These are phyloP conservation scores for Purshia tridentata DNA, from an alignment of 306 rosid species.

Conservation along the genomic window DNA sequence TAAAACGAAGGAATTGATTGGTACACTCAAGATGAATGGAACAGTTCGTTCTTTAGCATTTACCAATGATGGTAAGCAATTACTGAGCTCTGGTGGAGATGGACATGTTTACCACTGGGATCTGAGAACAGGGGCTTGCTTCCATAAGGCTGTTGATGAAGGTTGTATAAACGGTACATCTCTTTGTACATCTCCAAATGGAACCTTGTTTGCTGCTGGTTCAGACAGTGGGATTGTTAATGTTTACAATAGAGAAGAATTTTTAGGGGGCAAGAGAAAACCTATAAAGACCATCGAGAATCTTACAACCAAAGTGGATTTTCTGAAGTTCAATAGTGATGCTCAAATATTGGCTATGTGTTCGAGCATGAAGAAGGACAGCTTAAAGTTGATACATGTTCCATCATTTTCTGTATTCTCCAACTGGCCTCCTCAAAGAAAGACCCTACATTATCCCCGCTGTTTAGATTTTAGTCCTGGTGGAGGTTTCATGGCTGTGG, in stretches of 20 bases:
- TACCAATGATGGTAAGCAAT: constrained; percentile 64
- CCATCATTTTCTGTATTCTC: constrained; percentile 76
- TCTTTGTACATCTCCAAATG: constrained; percentile 52
- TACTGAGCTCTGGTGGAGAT: constrained; percentile 82
- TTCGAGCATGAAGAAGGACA: constrained; percentile 68
- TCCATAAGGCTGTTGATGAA: constrained; percentile 63
- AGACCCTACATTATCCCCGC: constrained; percentile 54
- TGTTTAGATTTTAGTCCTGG: constrained; percentile 86
- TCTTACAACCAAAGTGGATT: constrained; percentile 51
- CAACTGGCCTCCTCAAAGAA: constrained; percentile 59
- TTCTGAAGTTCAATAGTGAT: constrained; percentile 56
- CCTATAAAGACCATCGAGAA: constrained; percentile 54
- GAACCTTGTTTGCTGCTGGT: constrained; percentile 56
- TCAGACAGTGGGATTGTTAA: constrained; percentile 58
- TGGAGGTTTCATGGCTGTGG: constrained; percentile 87
- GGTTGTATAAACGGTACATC: constrained; percentile 56
- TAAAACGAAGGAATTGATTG: constrained; percentile 75
- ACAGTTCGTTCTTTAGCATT: constrained; percentile 76
- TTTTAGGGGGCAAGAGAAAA: constrained; percentile 60
- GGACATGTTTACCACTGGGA: constrained; percentile 97
- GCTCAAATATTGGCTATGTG: constrained; percentile 63
- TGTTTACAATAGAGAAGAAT: constrained; percentile 52
- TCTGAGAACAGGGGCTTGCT: constrained; percentile 72
- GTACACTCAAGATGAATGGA: constrained; percentile 93
- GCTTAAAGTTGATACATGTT: constrained; percentile 70